phyloP scores from a whole-genome alignment of 1,139 yeast genomes.

The Candida smagusa region DNA sequence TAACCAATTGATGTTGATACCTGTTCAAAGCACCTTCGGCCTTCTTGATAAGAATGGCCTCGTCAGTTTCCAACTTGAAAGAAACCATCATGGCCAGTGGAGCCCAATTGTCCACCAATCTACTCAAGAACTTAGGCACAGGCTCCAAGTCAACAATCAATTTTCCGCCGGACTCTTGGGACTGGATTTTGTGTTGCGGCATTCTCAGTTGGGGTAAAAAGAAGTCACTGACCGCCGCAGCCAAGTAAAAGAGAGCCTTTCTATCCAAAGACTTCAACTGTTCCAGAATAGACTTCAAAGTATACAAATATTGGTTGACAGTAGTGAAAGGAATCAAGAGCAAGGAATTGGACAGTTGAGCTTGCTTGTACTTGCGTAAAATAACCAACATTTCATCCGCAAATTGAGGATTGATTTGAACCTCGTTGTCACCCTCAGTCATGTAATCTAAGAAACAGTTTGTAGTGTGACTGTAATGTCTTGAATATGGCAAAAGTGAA shows the following conservation, averaged over 20 bases:
- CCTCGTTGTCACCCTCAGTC: slow-evolving; percentile 50
- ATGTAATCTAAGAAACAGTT: slow-evolving; percentile 84
- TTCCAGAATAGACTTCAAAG: slow-evolving; percentile 67
- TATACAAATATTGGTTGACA: slow-evolving; percentile 87
- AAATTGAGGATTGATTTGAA: slow-evolving; percentile 60
- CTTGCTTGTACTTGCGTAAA: slow-evolving; percentile 61
- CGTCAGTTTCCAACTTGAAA: slow-evolving; percentile 91
- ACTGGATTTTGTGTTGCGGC: slow-evolving; percentile 93
- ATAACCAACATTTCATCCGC: slow-evolving; percentile 63
- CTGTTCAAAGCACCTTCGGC: slow-evolving; percentile 75
- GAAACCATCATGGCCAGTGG: slow-evolving; percentile 93
- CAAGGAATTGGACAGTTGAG: slow-evolving; percentile 56
- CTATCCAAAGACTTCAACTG: slow-evolving; percentile 51
- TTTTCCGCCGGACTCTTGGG: slow-evolving; percentile 68
- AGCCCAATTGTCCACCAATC: slow-evolving; percentile 93
- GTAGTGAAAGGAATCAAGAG: slow-evolving; percentile 87
- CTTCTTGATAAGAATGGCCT: slow-evolving; percentile 63
- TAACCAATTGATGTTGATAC: slow-evolving; percentile 90
- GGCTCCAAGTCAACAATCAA: slow-evolving; percentile 85
- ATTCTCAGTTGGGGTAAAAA: slow-evolving; percentile 81
- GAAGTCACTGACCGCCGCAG: slow-evolving; percentile 97
- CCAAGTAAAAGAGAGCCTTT: slow-evolving; percentile 74
- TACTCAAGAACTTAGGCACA: slow-evolving; percentile 87
- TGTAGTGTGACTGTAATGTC: slow-evolving; percentile 84
- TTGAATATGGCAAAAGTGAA: slow-evolving; percentile 83